Conservation (phyloP, 345 rosid species). For the Populus davidiana region DNA sequence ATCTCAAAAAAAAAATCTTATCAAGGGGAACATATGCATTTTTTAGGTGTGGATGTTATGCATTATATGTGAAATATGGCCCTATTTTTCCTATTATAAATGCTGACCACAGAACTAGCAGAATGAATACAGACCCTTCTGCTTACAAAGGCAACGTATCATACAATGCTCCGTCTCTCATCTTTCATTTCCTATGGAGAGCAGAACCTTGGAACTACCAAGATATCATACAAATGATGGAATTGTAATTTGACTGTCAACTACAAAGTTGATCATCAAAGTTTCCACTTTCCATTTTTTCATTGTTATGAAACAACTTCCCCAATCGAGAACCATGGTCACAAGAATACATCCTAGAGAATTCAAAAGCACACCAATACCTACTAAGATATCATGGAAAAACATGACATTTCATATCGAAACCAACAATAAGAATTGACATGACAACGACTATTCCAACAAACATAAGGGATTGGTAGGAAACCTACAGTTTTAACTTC, state of each 20-base stretch:
- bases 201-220: background rate
- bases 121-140: background rate
- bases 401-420: background rate
- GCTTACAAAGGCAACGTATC: background rate
- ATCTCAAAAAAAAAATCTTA: background rate
- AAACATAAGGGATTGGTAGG: too few relatives aligned
- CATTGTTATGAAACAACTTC: background rate
- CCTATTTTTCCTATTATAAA: background rate
- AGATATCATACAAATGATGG: background rate
- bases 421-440: background rate
- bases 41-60: background rate
- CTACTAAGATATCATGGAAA: background rate
- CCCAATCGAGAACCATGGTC: background rate
- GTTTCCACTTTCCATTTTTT: background rate
- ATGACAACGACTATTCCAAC: background rate
- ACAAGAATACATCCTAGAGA: background rate
- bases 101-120: background rate
- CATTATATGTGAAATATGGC: background rate
- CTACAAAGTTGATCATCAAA: background rate
- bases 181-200: background rate
- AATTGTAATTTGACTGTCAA: background rate
- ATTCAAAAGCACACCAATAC: background rate
- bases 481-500: too few relatives aligned
- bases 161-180: background rate
- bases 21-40: background rate